Evolutionary conservation across 2,329 filamentous ascomycete genomes (phyloP).

Genomic region (Aspergillus bombycis): DNA sequence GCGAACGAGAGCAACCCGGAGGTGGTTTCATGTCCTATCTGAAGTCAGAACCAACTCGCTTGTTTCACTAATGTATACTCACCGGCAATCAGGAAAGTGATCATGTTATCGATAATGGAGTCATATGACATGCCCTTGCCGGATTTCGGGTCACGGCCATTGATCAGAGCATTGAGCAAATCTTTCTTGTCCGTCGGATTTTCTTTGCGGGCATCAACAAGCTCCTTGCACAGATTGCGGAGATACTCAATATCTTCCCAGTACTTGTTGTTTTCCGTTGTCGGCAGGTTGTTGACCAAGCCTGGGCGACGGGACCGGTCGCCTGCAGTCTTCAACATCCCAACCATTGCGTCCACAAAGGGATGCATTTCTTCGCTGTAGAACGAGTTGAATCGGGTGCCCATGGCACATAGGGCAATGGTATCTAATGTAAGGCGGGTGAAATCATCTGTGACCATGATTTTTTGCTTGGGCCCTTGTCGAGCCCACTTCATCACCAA

Average conservation of each 20-base stretch:
- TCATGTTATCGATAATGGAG: slow-evolving; percentile 70
- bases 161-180: slow-evolving; percentile 70
- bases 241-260: slow-evolving; percentile 47
- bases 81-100: slow-evolving; percentile 71
- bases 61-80: slow-evolving; percentile 3
- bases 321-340: slow-evolving; percentile 61
- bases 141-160: slow-evolving; percentile 68
- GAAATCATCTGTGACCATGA: slow-evolving; percentile 68
- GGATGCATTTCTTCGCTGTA: slow-evolving; percentile 71
- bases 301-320: slow-evolving; percentile 53
- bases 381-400: slow-evolving; percentile 74
- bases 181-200: slow-evolving; percentile 65
- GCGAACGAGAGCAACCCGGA: slow-evolving; percentile 68
- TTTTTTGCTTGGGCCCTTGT: slow-evolving; percentile 58
- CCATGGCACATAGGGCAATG: slow-evolving; percentile 71
- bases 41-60: not conserved
- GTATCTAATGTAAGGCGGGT: slow-evolving; percentile 75
- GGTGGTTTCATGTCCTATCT: slow-evolving; percentile 68
- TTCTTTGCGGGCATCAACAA: slow-evolving; percentile 62
- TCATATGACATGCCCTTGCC: slow-evolving; percentile 66
- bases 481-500: slow-evolving; percentile 48
- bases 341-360: slow-evolving; percentile 69
- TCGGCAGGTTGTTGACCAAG: slow-evolving; percentile 51
- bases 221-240: slow-evolving; percentile 59
- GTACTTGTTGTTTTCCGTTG: slow-evolving; percentile 34